Base-by-base conservation (phyloP, 2,329 filamentous ascomycete species). In the Arachnomyces sp. region DNA sequence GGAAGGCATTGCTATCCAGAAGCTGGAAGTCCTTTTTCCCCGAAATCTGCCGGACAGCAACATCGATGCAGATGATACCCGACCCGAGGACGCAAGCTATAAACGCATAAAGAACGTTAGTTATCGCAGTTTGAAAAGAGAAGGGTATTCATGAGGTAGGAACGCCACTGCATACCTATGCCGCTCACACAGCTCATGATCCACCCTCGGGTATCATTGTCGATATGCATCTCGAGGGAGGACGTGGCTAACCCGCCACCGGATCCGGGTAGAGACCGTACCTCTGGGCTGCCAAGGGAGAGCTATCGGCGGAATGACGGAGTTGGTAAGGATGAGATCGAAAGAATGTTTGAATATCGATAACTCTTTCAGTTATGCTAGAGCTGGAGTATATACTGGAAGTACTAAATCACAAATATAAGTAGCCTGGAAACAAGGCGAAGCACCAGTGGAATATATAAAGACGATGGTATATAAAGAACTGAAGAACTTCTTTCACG, bases 141-240 rank as follows among this genome's bases (percentile, higher is more conserved):
- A 28, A 31, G 13, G 9, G 15, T 7, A 40, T 25, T 25, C 20
- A 5, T 25, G 5, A 25, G 20, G 5, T 9, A 50, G 32, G 28
- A 15, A 31, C 12, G 56, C 60, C 34, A 15, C 8, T n/a, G 14
- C 55, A 48, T 63, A 82, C 79, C 78, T 57, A 88, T 79, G 57
- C 88, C 94, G 63, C 89, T 86, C 49, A 88, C 72, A 55, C 74
- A 81, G 47, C 77, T 73, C 84, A 96, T 86, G 52, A 96, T 82
- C 90, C 90, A 96, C 55, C 92, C 90, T 48, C 88, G 79, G 47
- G 82, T 82, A 68, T 96, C 90, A 68, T 90, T 92, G 59, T 79
- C 74, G 49, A 83, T 56, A 41, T 55, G 61, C 71, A 74, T 68
- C 42, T 41, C 53, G 48, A 34, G 36, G 36, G 46, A 35, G n/a